phyloP scores from a whole-genome alignment of 257 asterid genomes.

The Capsicum baccatum region DNA sequence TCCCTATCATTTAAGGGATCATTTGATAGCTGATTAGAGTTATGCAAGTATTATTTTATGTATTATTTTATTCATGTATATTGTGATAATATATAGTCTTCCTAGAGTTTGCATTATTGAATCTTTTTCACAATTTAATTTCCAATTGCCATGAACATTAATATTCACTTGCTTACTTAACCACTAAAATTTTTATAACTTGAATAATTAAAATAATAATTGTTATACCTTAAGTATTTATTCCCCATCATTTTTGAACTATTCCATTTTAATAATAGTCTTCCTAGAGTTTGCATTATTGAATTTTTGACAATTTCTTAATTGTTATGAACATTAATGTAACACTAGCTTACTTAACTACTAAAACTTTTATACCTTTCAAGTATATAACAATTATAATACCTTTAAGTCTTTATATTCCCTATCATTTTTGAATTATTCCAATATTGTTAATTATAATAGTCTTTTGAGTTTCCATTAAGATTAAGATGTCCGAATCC shows the following conservation, averaged over 20 bases:
- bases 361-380: background rate
- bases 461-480: background rate
- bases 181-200: background rate
- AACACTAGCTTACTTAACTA: too few species aligned
- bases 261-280: background rate
- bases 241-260: background rate
- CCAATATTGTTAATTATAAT: background rate
- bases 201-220: too few species aligned
- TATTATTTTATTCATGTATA: background rate
- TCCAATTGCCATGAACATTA: background rate
- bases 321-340: too few species aligned
- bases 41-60: too few species aligned
- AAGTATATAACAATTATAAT: too few species aligned
- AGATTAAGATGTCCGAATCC: background rate
- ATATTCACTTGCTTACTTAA: background rate
- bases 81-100: background rate
- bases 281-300: constrained; percentile 6
- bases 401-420: background rate
- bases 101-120: constrained; percentile 6
- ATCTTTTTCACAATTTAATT: background rate
- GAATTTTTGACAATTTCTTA: background rate
- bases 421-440: background rate
- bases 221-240: background rate
- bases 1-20: background rate
- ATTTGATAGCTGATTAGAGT: too few species aligned